These are phyloP conservation scores for Akebia trifoliata DNA, from an alignment of 164 flowering plant species.

Conservation along the genomic window DNA sequence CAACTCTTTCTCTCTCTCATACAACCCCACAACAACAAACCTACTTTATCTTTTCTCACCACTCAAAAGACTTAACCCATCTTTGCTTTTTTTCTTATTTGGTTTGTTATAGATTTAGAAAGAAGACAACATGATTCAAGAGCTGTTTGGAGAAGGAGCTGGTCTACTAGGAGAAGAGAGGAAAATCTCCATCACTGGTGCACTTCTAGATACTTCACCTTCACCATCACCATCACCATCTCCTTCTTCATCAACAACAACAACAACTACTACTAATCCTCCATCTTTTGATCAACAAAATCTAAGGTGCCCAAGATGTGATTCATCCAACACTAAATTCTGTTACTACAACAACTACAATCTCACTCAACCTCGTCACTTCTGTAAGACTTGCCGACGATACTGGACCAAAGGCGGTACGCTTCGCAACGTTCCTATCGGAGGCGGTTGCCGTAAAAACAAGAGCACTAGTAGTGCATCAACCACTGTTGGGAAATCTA, in stretches of 20 bases:
- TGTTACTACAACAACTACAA: conserved; percentile 62
- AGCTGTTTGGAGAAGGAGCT: no score
- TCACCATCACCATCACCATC: no score
- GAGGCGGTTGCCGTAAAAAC: conserved; percentile 50
- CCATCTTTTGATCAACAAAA: conserved; percentile 27
- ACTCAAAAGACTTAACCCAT: no score
- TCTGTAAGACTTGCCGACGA: conserved; percentile 54
- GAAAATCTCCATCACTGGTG: no score
- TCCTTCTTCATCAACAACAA: conserved; percentile 1
- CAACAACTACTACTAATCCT: conserved; percentile 13
- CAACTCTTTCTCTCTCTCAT: no score
- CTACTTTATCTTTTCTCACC: no score
- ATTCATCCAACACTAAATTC: conserved; percentile 51
- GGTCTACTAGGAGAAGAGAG: no score
- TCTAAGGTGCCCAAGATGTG: conserved; percentile 47
- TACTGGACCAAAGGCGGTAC: conserved; percentile 60
- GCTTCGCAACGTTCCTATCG: conserved; percentile 46
- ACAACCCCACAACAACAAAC: no score
- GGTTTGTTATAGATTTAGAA: no score
- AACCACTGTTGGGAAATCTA: conserved; percentile 13
- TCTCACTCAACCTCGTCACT: conserved; percentile 56
- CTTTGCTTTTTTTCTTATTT: no score
- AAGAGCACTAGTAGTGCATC: conserved; percentile 23
- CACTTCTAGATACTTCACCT: no score
- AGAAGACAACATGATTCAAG: no score